Percentiles rank a stretch among this genome's conserved stretches.
Conservation (phyloP, 169 alveolate species). For the Prorocentrum cordatum region DNA sequence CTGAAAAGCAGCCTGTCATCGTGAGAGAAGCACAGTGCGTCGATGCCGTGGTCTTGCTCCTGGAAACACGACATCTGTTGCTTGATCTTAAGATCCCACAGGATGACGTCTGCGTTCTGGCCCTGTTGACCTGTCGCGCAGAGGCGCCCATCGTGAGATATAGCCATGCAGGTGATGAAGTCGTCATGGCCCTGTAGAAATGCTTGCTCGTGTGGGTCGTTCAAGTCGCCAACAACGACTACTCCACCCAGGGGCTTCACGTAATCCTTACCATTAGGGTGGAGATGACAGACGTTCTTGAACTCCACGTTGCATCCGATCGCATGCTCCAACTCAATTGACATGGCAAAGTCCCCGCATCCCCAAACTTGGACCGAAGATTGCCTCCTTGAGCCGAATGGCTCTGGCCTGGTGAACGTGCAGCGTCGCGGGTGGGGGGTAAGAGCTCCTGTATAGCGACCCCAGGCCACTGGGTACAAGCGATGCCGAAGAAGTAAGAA, state of each 20-base stretch:
- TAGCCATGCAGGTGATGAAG: constrained; percentile 55
- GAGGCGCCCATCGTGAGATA: neutral
- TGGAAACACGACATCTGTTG: neutral
- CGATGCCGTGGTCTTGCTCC: constrained; percentile 68
- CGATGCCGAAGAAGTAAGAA: too few species aligned
- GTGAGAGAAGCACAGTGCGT: constrained; percentile 53
- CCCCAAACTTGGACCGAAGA: too few species aligned
- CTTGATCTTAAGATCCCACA: neutral
- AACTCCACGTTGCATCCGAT: constrained; percentile 70
- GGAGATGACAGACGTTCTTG: constrained; percentile 53
- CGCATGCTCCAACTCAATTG: constrained; percentile 63
- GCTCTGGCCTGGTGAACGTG: too few species aligned
- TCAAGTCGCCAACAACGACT: neutral
- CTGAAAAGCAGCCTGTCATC: constrained; percentile 34
- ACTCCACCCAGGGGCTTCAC: constrained; percentile 40
- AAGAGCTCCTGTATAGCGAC: too few species aligned
- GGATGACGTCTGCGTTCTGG: constrained; percentile 41
- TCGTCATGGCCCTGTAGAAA: constrained; percentile 60
- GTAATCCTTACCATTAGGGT: constrained; percentile 57
- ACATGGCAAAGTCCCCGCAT: too few species aligned
- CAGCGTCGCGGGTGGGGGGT: too few species aligned
- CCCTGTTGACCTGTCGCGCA: constrained; percentile 62
- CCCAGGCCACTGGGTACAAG: too few species aligned
- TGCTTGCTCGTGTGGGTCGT: constrained; percentile 46
- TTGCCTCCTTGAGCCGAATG: too few species aligned